phyloP scores from a whole-genome alignment of 1,284 basidiomycete species.

The Ustilago esculenta region DNA sequence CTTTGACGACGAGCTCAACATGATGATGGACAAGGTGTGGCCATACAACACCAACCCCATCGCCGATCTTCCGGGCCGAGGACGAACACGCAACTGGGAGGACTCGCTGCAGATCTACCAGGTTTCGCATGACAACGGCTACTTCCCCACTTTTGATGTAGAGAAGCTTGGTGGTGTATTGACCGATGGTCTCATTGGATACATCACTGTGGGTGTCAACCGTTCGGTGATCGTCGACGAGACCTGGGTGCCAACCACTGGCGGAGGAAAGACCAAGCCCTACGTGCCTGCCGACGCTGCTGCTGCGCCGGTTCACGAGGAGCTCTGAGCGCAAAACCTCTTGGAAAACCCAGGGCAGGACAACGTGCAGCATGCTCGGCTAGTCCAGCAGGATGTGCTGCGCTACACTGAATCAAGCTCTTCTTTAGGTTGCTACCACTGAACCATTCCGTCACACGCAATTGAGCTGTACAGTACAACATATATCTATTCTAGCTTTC shows the following conservation, averaged over 20 bases:
- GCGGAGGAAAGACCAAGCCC: constrained; percentile 43
- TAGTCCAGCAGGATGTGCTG: too few relatives aligned
- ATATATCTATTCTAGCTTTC: background rate
- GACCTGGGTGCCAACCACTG: constrained; percentile 50
- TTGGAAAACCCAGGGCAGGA: background rate
- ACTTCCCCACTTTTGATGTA: constrained; percentile 69
- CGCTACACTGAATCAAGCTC: too few relatives aligned
- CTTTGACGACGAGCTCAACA: constrained; percentile 74
- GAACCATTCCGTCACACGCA: too few relatives aligned
- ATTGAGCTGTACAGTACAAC: too few relatives aligned
- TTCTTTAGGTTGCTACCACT: too few relatives aligned
- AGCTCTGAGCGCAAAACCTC: constrained; percentile 19
- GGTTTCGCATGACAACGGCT: constrained; percentile 66
- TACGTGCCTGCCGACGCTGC: constrained; percentile 23
- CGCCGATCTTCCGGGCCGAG: constrained; percentile 60
- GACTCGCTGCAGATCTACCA: constrained; percentile 69
- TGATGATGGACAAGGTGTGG: constrained; percentile 67
- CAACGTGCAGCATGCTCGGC: background rate
- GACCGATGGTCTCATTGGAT: constrained; percentile 69
- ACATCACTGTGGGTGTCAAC: constrained; percentile 68
- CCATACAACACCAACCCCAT: constrained; percentile 69
- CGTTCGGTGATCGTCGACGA: constrained; percentile 49
- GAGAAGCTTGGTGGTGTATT: constrained; percentile 68
- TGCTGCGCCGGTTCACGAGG: constrained; percentile 26
- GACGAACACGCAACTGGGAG: constrained; percentile 69